A percentile compares a stretch with the other conserved stretches of the same genome.
These are phyloP conservation scores for Dovyalis caffra DNA, from an alignment of 345 rosid genomes.

Conservation along the genomic window DNA sequence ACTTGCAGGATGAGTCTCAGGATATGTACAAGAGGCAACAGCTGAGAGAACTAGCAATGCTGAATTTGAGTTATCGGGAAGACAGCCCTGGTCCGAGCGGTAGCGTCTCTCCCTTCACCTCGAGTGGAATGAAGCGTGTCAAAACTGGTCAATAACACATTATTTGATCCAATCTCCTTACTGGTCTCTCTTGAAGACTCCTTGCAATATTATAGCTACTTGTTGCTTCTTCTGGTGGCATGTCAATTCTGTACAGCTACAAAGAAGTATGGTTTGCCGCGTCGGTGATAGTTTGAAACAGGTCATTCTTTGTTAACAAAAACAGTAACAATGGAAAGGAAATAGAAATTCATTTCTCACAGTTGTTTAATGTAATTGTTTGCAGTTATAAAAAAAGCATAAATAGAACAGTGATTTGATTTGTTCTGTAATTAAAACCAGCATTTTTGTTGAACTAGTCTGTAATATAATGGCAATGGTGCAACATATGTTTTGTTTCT, in stretches of 20 bases:
- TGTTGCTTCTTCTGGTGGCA: constrained; percentile 3
- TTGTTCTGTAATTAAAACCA: not conserved
- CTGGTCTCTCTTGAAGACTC: not conserved
- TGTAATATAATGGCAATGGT: not conserved
- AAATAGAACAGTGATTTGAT: not conserved
- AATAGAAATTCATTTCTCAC: constrained; percentile 1
- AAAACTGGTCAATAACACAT: constrained; percentile 70
- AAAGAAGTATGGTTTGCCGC: not conserved
- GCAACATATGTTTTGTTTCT: not conserved
- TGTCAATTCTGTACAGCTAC: constrained; percentile 35
- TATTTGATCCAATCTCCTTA: constrained; percentile 2
- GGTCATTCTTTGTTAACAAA: not conserved
- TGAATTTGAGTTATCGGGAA: constrained; percentile 82
- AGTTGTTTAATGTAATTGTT: not conserved
- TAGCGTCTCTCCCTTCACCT: constrained; percentile 82
- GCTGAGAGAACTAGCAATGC: constrained; percentile 78
- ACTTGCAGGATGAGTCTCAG: constrained; percentile 79
- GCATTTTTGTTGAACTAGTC: not conserved
- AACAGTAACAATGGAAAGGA: not conserved
- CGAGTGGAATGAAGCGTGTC: constrained; percentile 88
- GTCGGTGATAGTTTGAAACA: not conserved
- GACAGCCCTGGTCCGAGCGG: constrained; percentile 90
- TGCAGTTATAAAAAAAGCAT: not conserved
- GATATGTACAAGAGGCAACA: constrained; percentile 92
- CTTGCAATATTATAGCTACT: constrained; percentile 4